phyloP scores from a whole-genome alignment of 2,329 filamentous ascomycete genomes.

The Calonectria leucothoes region DNA sequence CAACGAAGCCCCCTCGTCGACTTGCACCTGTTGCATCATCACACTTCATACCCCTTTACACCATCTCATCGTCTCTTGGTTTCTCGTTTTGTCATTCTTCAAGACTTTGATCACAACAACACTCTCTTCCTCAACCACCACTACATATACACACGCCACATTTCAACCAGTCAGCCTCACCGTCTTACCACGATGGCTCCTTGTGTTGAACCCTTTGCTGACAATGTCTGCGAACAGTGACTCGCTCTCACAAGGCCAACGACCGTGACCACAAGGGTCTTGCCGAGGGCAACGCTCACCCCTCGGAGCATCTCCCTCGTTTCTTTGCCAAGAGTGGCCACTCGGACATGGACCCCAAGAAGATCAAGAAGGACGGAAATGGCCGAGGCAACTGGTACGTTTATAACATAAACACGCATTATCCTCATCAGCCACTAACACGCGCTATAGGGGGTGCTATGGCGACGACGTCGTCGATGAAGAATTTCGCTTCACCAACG shows the following conservation, averaged over 20 bases:
- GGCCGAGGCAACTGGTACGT: conserved; percentile 95
- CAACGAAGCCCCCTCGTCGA: conserved; percentile 32
- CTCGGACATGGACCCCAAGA: conserved; percentile 85
- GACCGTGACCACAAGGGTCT: conserved; percentile 89
- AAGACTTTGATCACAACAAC: background rate
- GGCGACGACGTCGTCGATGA: conserved; percentile 89
- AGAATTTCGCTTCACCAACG: conserved; percentile 84
- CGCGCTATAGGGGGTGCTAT: conserved; percentile 75
- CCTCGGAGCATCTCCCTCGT: conserved; percentile 83
- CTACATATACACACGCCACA: background rate
- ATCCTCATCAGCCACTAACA: conserved; percentile 29
- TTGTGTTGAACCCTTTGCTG: conserved; percentile 21
- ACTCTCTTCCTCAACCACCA: background rate
- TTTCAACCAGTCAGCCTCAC: conserved; percentile 29
- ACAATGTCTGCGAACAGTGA: conserved; percentile 71
- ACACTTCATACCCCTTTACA: conserved; percentile 20
- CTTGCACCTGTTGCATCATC: conserved; percentile 25
- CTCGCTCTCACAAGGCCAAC: conserved; percentile 95
- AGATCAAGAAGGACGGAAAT: conserved; percentile 95
- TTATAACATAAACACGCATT: background rate
- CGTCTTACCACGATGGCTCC: background rate
- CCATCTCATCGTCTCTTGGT: conserved; percentile 10
- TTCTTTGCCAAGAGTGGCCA: conserved; percentile 93
- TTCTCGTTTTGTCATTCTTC: conserved; percentile 20
- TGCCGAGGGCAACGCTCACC: conserved; percentile 77